A percentile compares a stretch with the other conserved stretches of the same genome.
Evolutionary conservation across 2,329 filamentous ascomycete genomes (phyloP).

Genomic region (Pseudogymnoascus sp.): DNA sequence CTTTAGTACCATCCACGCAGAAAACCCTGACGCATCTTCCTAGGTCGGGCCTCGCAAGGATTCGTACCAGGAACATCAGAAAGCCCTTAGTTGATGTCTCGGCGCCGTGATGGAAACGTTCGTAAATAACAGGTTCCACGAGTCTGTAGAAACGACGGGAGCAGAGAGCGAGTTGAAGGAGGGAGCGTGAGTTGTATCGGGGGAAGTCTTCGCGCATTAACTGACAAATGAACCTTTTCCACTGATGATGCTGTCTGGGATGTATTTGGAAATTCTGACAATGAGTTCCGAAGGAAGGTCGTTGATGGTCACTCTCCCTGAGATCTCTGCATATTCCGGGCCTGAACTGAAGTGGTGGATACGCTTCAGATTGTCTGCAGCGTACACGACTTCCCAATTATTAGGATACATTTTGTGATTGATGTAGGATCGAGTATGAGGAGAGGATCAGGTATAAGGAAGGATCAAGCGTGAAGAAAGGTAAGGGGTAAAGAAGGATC

Average conservation of each 20-base stretch:
- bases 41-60: background rate
- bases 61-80: background rate
- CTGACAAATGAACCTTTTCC: no score
- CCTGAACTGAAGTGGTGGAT: background rate
- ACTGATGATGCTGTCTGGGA: background rate
- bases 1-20: background rate
- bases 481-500: background rate
- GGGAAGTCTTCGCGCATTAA: no score
- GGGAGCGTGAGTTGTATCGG: background rate
- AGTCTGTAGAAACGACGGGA: background rate
- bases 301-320: background rate
- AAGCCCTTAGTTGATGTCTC: background rate
- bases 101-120: background rate
- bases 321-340: background rate
- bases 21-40: background rate
- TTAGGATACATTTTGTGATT: background rate
- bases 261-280: background rate
- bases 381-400: background rate
- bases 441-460: background rate
- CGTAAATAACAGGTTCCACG: background rate
- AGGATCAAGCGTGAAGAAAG: background rate
- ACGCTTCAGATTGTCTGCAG: background rate
- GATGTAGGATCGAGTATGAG: background rate
- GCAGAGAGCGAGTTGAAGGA: background rate
- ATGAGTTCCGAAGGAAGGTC: background rate